Base-by-base conservation (phyloP, 1,284 basidiomycete species). In the Trametes pubescens region DNA sequence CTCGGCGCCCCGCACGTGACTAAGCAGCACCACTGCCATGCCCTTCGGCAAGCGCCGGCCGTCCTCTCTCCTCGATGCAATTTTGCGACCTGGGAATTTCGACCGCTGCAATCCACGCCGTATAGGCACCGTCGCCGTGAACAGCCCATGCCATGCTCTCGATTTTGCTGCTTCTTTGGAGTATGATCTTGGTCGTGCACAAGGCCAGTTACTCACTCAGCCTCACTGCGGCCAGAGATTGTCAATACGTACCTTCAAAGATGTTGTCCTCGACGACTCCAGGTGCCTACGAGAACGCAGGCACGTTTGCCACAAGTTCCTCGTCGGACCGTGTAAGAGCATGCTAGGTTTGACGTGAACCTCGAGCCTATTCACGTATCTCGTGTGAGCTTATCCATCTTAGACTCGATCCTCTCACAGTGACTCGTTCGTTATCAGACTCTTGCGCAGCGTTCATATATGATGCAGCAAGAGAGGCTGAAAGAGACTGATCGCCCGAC, bases 1-100 rank as follows among this genome's bases (percentile, higher is more conserved):
- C 67, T 70, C 58, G 59, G 21, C 43, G 59, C 57, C 53, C 62
- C 56, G 51, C 70, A 73, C 71, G 71, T 73, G 71, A 62, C 57
- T 46, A 13, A 8, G 37, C 22, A 53, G 57, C 56, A 57, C 55
- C 49, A 35, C 49, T 14, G 24, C 9, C 21, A 13, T 16, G 35
- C 46, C 18, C 9, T 3, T 57, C 61, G 60, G 60, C 60, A 61
- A 61, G 29, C 47, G 46, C 60, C 60, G 60, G 22, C n/a, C 48
- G 34, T 18, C 46, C 52, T 61, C 37, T 53, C 46, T n/a, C 52
- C 44, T 46, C n/a, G 29, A 37, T 46, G 10, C 7, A 29, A 38
- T 51, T 46, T 32, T n/a, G 21, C 21, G 21, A 14, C 34, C 35
- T 13, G 18, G n/a, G 21, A 47, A 24, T 16, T 8, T 26, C 26